Conservation (phyloP, 2,329 filamentous ascomycete genomes). For the Apiospora koreana region DNA sequence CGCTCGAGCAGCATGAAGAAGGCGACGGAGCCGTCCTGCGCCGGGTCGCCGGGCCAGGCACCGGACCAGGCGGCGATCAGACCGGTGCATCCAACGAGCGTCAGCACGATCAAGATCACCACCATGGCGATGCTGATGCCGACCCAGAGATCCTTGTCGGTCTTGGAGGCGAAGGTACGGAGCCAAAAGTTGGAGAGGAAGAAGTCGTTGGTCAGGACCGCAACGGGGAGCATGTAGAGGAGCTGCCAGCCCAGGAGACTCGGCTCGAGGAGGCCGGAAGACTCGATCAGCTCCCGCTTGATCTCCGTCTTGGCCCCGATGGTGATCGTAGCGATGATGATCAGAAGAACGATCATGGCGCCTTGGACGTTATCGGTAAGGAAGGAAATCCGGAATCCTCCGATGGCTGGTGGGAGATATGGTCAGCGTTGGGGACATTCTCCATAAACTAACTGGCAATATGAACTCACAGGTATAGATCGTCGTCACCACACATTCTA, state of each 20-base stretch:
- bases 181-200: slow-evolving; percentile 86
- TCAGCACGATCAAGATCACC: slow-evolving; percentile 67
- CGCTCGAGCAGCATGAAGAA: slow-evolving; percentile 75
- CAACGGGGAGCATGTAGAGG: slow-evolving; percentile 80
- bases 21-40: slow-evolving; percentile 63
- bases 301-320: slow-evolving; percentile 76
- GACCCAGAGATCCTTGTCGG: slow-evolving; percentile 75
- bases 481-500: slow-evolving; percentile 76
- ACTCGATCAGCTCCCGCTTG: slow-evolving; percentile 65
- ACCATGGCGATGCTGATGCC: slow-evolving; percentile 70
- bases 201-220: slow-evolving; percentile 82
- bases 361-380: slow-evolving; percentile 83
- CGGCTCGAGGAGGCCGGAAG: slow-evolving; percentile 68
- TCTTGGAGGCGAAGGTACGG: slow-evolving; percentile 77
- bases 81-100: slow-evolving; percentile 71
- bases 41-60: slow-evolving; percentile 64
- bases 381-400: slow-evolving; percentile 83
- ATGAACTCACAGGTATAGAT: slow-evolving; percentile 72
- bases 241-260: slow-evolving; percentile 81
- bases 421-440: background rate
- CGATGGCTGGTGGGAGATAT: slow-evolving; percentile 56
- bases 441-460: background rate
- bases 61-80: slow-evolving; percentile 79
- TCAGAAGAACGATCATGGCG: slow-evolving; percentile 72
- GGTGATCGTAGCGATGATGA: slow-evolving; percentile 76